Percentiles rank a stretch among this genome's conserved stretches.
phyloP scores from a whole-genome alignment of 371 early-diverging fungal species.

The Zopfochytrium polystomum region DNA sequence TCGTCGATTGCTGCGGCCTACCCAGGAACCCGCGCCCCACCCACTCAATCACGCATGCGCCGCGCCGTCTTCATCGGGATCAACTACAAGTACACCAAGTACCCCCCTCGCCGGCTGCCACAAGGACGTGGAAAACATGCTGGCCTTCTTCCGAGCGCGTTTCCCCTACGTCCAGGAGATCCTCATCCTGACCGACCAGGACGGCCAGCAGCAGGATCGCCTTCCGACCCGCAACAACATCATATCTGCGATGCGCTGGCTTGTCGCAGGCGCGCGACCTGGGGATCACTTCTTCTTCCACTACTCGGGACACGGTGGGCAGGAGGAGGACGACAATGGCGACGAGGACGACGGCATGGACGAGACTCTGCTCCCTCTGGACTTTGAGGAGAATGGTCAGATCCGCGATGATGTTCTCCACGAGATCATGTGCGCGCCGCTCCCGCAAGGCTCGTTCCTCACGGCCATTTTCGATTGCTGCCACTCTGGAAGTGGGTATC shows the following conservation, averaged over 20 bases:
- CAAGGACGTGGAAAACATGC: conserved; percentile 26
- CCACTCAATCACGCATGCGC: no score
- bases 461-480: conserved; percentile 16
- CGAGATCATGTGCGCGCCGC: not conserved
- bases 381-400: conserved; percentile 66
- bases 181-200: conserved; percentile 29
- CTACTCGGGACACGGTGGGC: no score
- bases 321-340: no score
- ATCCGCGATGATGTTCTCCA: conserved; percentile 70
- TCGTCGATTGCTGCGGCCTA: not conserved
- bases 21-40: not conserved
- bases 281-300: conserved; percentile 32
- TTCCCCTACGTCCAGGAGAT: conserved; percentile 14
- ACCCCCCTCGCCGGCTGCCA: conserved; percentile 3
- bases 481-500: no score
- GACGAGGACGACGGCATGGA: conserved; percentile 75
- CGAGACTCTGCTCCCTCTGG: no score
- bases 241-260: conserved; percentile 28
- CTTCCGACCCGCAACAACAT: conserved; percentile 33
- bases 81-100: conserved; percentile 15
- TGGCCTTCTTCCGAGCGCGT: conserved; percentile 4
- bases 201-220: conserved; percentile 3
- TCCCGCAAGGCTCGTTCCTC: conserved; percentile 9
- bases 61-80: conserved; percentile 28
- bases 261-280: conserved; percentile 22